A percentile compares a stretch with the other conserved stretches of the same genome.
These are phyloP conservation scores for Fusarium penzigii DNA, from an alignment of 2,329 filamentous ascomycete genomes.

Conservation along the genomic window DNA sequence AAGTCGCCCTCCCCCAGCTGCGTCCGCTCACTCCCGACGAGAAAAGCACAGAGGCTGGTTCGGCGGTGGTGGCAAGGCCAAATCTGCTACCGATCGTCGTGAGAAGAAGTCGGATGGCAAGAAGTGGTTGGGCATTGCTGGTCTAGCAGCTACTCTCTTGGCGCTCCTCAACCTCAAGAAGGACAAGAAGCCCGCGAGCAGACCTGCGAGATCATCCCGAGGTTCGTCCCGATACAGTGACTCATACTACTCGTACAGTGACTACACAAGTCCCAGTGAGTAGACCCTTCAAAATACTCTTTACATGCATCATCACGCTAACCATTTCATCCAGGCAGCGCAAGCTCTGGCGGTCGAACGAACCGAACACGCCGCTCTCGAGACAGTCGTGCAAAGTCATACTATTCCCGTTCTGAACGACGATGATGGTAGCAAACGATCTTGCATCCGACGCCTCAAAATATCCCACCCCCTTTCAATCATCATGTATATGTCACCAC, in stretches of 20 bases:
- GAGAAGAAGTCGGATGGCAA: slow-evolving; percentile 49
- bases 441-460: slow-evolving; percentile 7
- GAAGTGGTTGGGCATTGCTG: slow-evolving; percentile 55
- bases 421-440: slow-evolving; percentile 15
- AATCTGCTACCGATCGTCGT: slow-evolving; percentile 41
- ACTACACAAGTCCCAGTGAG: slow-evolving; percentile 53
- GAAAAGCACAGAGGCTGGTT: slow-evolving; percentile 60
- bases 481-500: slow-evolving; percentile 26
- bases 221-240: slow-evolving; percentile 52
- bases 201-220: slow-evolving; percentile 39
- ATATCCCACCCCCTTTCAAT: slow-evolving; percentile 6
- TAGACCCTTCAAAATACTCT: slow-evolving; percentile 21
- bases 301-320: slow-evolving; percentile 11
- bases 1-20: slow-evolving; percentile 36
- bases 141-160: slow-evolving; percentile 51
- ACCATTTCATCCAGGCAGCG: slow-evolving; percentile 41
- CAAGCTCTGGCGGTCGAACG: slow-evolving; percentile 47
- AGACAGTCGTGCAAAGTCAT: slow-evolving; percentile 35
- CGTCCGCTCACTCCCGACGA: slow-evolving; percentile 46
- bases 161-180: slow-evolving; percentile 57
- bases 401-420: slow-evolving; percentile 32
- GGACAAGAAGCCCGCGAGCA: slow-evolving; percentile 47
- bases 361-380: slow-evolving; percentile 35
- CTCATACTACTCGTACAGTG: slow-evolving; percentile 56
- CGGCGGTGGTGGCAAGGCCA: slow-evolving; percentile 47